Evolutionary conservation across 495 filamentous ascomycete species (phyloP), one percentile per base, ranked within the genome.

Genomic region (Letharia columbiana): DNA sequence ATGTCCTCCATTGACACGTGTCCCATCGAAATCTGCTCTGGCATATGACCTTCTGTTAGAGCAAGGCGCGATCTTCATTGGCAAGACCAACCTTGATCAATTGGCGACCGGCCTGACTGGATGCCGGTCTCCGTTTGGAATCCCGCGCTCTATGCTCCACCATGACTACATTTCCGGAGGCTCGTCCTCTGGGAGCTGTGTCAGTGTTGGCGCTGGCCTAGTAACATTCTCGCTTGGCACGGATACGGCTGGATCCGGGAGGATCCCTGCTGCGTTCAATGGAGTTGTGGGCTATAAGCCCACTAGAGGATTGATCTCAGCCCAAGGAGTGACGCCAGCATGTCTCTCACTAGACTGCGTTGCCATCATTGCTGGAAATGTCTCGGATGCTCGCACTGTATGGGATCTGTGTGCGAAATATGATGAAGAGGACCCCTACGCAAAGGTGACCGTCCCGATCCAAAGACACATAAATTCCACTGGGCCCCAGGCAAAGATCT

Each of bases 1-100:
- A 17, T 87, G 85, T 64, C 79, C 80, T 8, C 75, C 76, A 17
- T 80, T 85, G 33, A 74, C 81, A 11, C 80, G 83, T 66, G 77
- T 77, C 0, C 78, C 85, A 8, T 73, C 74, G 12, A 64, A 66
- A 15, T 78, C 76, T 45, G 74, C 80, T 4, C 65, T 69, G 20
- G 68, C 79, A 49, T 77, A 79, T 64, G 72, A 74, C 15, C 73
- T 45, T 11, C 64, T 80, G 8, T 70, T 76, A 33, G 70, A 73
- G 9, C 71, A 75, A 54, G 87, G 87, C 4, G 87, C 82, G 1
- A 71, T 89, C 45, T 82, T 85, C 57, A 77, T 89, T 61, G 87
- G 87, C 33, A 89, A 89, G 70, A 80, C 81, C 11, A 89, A 89
- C 68, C 78, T 89, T 37, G 87, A 89, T 73, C 86, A 89, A 72